A percentile compares a stretch with the other conserved stretches of the same genome.
Evolutionary conservation across 1,139 yeast genomes (phyloP).

Genomic region (Pichia sp.): DNA sequence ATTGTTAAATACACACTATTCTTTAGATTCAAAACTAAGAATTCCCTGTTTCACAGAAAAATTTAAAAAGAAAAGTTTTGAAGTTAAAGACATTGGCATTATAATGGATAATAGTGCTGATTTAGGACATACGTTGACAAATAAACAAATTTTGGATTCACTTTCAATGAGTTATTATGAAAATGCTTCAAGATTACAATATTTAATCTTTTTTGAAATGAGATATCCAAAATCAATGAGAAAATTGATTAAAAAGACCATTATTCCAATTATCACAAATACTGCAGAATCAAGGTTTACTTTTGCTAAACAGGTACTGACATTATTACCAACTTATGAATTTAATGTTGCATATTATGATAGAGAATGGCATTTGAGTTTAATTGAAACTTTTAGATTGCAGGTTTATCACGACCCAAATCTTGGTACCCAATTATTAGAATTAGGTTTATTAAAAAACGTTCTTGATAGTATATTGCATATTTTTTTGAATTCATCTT

Average conservation of each 20-base stretch:
- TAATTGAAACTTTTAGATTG: slow-evolving; percentile 47
- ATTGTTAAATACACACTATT: background rate
- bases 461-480: slow-evolving; percentile 31
- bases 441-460: slow-evolving; percentile 34
- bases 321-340: slow-evolving; percentile 50
- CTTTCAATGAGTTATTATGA: no score
- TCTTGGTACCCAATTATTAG: slow-evolving; percentile 35
- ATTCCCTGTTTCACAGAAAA: slow-evolving; percentile 12
- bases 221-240: slow-evolving; percentile 50
- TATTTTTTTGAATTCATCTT: slow-evolving; percentile 12
- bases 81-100: background rate
- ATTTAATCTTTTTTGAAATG: slow-evolving; percentile 42
- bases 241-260: slow-evolving; percentile 38
- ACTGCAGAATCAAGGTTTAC: slow-evolving; percentile 40
- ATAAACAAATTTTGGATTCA: no score
- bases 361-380: slow-evolving; percentile 58
- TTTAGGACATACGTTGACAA: no score
- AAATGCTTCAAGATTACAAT: slow-evolving; percentile 23
- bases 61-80: background rate
- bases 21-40: slow-evolving; percentile 1
- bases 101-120: no score
- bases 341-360: slow-evolving; percentile 46
- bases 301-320: slow-evolving; percentile 49
- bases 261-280: slow-evolving; percentile 51
- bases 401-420: slow-evolving; percentile 42